A percentile compares a stretch with the other conserved stretches of the same genome.
These are phyloP conservation scores for Glomus cerebriforme DNA, from an alignment of 192 early-diverging fungal genomes.

Conservation along the genomic window DNA sequence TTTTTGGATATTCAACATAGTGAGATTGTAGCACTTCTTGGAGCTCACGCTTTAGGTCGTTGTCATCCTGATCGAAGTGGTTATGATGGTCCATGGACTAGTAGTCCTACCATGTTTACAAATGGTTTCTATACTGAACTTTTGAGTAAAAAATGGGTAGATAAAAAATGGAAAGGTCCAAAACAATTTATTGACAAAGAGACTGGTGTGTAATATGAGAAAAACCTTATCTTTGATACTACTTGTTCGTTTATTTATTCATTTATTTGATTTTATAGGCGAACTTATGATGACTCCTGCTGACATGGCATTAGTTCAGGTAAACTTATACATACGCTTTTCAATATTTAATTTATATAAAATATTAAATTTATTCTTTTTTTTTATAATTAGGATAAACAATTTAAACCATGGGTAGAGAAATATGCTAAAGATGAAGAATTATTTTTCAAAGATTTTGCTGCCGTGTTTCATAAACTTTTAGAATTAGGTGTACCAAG, in stretches of 20 bases:
- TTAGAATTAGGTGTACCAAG: constrained; percentile 83
- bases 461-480: constrained; percentile 81
- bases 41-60: constrained; percentile 77
- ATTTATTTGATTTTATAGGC: constrained; percentile 32
- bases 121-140: constrained; percentile 88
- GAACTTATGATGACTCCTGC: constrained; percentile 72
- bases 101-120: constrained; percentile 84
- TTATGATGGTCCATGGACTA: constrained; percentile 88
- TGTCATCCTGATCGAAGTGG: constrained; percentile 78
- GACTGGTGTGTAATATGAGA: constrained; percentile 33
- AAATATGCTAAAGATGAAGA: constrained; percentile 85
- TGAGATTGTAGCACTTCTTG: constrained; percentile 82
- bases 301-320: constrained; percentile 60
- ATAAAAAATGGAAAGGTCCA: constrained; percentile 78
- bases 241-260: background rate
- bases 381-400: constrained; percentile 52
- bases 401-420: constrained; percentile 77
- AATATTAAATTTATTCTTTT: background rate
- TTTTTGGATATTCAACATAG: background rate
- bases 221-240: background rate
- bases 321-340: too few species aligned
- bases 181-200: constrained; percentile 88
- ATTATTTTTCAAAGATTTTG: constrained; percentile 90
- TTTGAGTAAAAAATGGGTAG: constrained; percentile 76
- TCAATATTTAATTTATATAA: background rate